Conservation (phyloP, 1,284 basidiomycete genomes). For the Pholiota adiposa region DNA sequence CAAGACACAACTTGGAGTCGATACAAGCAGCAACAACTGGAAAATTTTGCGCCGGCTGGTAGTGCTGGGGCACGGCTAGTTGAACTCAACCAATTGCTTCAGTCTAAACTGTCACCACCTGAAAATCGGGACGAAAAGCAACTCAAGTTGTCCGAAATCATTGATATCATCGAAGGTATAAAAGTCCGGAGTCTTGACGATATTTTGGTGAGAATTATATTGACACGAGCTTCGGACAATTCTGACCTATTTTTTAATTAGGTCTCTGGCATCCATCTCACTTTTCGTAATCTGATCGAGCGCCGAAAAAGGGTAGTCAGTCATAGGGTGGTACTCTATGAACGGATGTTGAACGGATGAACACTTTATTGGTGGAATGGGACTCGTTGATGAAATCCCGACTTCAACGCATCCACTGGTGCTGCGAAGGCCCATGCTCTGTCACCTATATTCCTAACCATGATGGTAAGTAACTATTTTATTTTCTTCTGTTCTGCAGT, state of each 20-base stretch:
- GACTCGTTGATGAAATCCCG: not conserved
- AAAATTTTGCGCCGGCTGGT: not conserved
- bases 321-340: not conserved
- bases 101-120: not conserved
- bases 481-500: not conserved
- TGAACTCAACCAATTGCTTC: not conserved
- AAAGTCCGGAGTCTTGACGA: not conserved
- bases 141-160: not conserved
- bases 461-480: not conserved
- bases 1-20: conserved; percentile 2
- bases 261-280: not conserved
- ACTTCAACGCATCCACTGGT: not conserved
- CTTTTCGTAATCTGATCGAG: not conserved
- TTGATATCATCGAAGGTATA: not conserved
- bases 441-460: not conserved
- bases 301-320: too few species aligned
- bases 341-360: not conserved
- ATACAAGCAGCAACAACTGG: conserved; percentile 5
- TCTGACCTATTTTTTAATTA: not conserved
- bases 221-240: too few species aligned
- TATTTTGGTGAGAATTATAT: not conserved
- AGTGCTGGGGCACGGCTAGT: not conserved
- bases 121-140: not conserved
- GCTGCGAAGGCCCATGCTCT: not conserved
- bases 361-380: not conserved